These are phyloP conservation scores for Rhodotorula toruloides DNA, from an alignment of 768 basidiomycete genomes.

Conservation along the genomic window DNA sequence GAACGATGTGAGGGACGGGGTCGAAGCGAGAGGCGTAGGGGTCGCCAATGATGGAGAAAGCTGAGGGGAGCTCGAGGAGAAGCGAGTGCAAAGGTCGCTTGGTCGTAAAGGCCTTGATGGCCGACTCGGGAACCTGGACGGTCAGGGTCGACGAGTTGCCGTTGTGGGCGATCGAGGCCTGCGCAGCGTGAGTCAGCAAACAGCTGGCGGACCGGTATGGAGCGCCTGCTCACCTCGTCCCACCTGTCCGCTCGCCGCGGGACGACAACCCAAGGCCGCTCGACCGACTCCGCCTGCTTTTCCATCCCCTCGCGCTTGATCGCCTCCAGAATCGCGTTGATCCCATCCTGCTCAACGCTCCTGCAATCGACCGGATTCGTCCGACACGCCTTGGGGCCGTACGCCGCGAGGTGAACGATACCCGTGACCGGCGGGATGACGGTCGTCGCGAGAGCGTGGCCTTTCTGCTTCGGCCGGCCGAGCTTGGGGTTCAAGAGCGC, in stretches of 20 bases:
- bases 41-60: slow-evolving; percentile 39
- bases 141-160: slow-evolving; percentile 24
- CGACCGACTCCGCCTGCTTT: slow-evolving; percentile 1
- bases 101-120: slow-evolving; percentile 24
- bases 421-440: slow-evolving; percentile 37
- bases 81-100: slow-evolving; percentile 31
- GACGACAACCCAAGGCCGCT: slow-evolving; percentile 38
- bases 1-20: slow-evolving; percentile 38
- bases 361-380: slow-evolving; percentile 37
- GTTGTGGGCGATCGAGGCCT: slow-evolving; percentile 18
- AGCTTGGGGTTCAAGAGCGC: slow-evolving; percentile 28
- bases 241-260: slow-evolving; percentile 29
- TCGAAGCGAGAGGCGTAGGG: slow-evolving; percentile 36
- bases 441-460: slow-evolving; percentile 20
- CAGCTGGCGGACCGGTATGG: too few relatives aligned
- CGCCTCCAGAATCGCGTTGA: slow-evolving; percentile 25
- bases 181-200: background rate
- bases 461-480: slow-evolving; percentile 20
- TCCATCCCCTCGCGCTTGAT: slow-evolving; percentile 21
- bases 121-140: slow-evolving; percentile 12
- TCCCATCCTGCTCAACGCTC: slow-evolving; percentile 34
- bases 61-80: slow-evolving; percentile 35
- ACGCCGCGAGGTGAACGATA: slow-evolving; percentile 40
- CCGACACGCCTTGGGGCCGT: slow-evolving; percentile 25
- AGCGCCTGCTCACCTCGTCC: slow-evolving; percentile 20